These are phyloP conservation scores for Pichia sp. DNA, from an alignment of 1,139 yeast species.

Conservation along the genomic window DNA sequence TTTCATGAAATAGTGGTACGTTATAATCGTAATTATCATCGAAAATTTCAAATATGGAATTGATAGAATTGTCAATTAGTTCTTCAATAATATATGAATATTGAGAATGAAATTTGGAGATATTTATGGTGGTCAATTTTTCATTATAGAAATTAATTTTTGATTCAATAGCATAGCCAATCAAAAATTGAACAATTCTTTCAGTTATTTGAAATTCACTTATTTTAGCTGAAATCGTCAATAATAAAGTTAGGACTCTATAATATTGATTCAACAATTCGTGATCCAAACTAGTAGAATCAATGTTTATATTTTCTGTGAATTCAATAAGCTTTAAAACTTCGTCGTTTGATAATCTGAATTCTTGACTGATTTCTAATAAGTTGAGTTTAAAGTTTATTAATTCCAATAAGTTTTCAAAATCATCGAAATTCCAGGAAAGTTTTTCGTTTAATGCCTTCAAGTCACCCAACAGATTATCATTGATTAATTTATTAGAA, in stretches of 20 bases:
- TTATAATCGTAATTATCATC: constrained; percentile 75
- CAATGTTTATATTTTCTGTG: no score
- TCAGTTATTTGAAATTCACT: constrained; percentile 12
- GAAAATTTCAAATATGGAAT: constrained; percentile 67
- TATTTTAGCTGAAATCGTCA: constrained; percentile 45
- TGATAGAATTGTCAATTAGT: constrained; percentile 50
- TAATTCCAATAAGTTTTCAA: constrained; percentile 16
- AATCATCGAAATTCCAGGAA: constrained; percentile 3
- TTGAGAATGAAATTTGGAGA: constrained; percentile 17
- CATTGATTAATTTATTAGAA: constrained; percentile 11
- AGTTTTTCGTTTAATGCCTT: constrained; percentile 3
- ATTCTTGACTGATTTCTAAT: constrained; percentile 6
- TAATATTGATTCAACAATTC: constrained; percentile 8
- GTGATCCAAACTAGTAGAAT: background rate
- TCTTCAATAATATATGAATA: constrained; percentile 20
- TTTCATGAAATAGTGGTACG: constrained; percentile 52
- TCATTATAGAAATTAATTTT: constrained; percentile 13
- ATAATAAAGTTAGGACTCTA: constrained; percentile 33
- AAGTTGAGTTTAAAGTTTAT: constrained; percentile 15
- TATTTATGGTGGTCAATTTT: constrained; percentile 6
- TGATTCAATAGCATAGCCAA: constrained; percentile 16
- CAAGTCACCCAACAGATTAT: constrained; percentile 8
- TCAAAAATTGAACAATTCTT: constrained; percentile 17
- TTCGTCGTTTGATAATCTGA: constrained; percentile 1
- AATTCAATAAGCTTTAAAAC: constrained; percentile 3